A percentile compares a stretch with the other conserved stretches of the same genome.
phyloP scores from a whole-genome alignment of 495 filamentous ascomycete species.

The Aspergillus coremiiformis region DNA sequence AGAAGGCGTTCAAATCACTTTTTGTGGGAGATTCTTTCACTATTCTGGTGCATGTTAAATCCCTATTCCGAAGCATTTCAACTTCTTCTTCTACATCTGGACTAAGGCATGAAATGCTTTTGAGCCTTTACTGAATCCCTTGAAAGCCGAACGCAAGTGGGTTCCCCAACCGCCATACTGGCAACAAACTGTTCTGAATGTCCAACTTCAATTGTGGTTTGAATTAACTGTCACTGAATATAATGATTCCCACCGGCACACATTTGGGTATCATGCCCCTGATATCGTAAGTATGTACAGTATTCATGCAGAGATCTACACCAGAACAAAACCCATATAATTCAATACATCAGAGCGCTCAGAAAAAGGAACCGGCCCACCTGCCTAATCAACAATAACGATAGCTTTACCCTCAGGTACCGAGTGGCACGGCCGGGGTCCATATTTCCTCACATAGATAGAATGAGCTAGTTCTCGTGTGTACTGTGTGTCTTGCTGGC shows the following conservation, averaged over 20 bases:
- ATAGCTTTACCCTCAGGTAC: conserved; percentile 21
- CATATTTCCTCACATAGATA: conserved; percentile 22
- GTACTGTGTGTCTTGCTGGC: not conserved
- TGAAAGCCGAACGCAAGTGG: too few relatives aligned
- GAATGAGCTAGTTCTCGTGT: conserved; percentile 20
- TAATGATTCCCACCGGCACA: conserved; percentile 7
- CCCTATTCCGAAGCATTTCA: too few relatives aligned
- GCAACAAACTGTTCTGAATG: too few relatives aligned
- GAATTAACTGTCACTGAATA: not conserved
- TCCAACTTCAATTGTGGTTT: too few relatives aligned
- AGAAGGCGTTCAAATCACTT: too few relatives aligned
- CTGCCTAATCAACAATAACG: conserved; percentile 30
- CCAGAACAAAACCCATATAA: not conserved
- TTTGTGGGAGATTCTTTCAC: too few relatives aligned
- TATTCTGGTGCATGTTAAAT: too few relatives aligned
- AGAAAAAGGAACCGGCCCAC: not conserved
- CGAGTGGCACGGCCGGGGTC: conserved; percentile 14
- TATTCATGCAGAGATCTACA: conserved; percentile 4
- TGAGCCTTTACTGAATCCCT: too few relatives aligned
- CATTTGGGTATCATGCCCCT: conserved; percentile 28
- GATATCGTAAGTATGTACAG: conserved; percentile 5
- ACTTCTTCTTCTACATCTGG: too few relatives aligned
- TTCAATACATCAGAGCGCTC: not conserved
- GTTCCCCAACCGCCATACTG: too few relatives aligned
- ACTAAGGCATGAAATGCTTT: too few relatives aligned